Evolutionary conservation across 1,139 yeast species (phyloP), one percentile per base, ranked within the genome.

Genomic region (Yamadazyma epiphylla): DNA sequence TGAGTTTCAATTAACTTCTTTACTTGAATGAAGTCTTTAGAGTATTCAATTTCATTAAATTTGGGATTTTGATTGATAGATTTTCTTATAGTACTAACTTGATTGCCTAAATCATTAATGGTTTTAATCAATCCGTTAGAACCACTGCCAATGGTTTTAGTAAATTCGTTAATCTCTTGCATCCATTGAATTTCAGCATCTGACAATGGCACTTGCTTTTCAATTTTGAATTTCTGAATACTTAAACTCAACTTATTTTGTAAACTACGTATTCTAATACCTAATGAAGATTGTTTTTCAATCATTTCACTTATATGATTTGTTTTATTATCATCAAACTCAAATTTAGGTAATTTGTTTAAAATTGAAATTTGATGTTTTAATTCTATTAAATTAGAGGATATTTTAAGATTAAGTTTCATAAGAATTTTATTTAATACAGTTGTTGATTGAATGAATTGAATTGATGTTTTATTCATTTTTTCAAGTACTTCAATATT

Each of bases 141-240:
- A 8, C 9, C 15, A 27, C 26, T 3, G 24, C 12, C 5, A 11
- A 17, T 17, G 10, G 20, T 13, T 2, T 28, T 22, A 5, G 41
- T 51, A 19, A 60, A 42, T 1, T 42, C 21, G 33, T 66, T 64
- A 17, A 68, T 46, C 36, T 68, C 72, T 21, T 49, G 49, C 29
- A 61, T 55, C 71, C 72, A 68, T 4, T 35, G 31, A 27, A 42
- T 51, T 37, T 68, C 74, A 5, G 57, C 57, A 4, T 46, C 42
- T 0, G 70, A 61, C 13, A 66, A 41, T 4, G 70, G 70, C 9
- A 59, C 38, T 1, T 55, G 37, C 19, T 44, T 47, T 4, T 39
- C 30, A 9, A 47, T 43, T 24, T 46, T 51, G 9, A 48, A 31
- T 12, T 43, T 41, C 26, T 53, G 53, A 5, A 57, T 43, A 9